These are phyloP conservation scores for Blastomyces percursus DNA, from an alignment of 2,329 filamentous ascomycete species.

Conservation along the genomic window DNA sequence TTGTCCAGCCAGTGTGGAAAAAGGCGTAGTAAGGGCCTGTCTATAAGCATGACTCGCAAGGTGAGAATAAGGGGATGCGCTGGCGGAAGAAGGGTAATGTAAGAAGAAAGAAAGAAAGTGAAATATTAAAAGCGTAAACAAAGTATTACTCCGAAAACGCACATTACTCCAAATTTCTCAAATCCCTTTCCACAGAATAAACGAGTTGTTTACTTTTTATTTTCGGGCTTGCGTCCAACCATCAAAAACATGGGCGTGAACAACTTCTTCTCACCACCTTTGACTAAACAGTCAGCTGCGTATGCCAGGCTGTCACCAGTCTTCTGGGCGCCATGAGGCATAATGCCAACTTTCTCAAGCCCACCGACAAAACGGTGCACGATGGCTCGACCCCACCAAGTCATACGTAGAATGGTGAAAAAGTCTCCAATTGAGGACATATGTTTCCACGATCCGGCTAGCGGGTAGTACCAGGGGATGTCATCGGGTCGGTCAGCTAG, in stretches of 20 bases:
- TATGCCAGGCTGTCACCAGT: slow-evolving; percentile 80
- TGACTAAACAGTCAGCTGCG: slow-evolving; percentile 75
- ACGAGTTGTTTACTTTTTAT: slow-evolving; percentile 15
- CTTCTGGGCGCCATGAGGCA: slow-evolving; percentile 79
- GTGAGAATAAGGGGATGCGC: background rate
- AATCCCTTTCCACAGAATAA: background rate
- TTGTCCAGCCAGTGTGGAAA: background rate
- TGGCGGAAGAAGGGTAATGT: background rate
- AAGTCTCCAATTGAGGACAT: slow-evolving; percentile 69
- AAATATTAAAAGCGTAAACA: background rate
- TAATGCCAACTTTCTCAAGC: slow-evolving; percentile 63
- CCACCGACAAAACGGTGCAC: slow-evolving; percentile 67
- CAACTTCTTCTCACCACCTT: slow-evolving; percentile 76
- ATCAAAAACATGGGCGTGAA: slow-evolving; percentile 99
- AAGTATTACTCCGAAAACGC: background rate
- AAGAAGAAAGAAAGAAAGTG: background rate
- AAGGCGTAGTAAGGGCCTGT: background rate
- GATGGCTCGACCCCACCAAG: slow-evolving; percentile 62
- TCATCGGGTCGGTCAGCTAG: slow-evolving; percentile 63
- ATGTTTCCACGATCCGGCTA: slow-evolving; percentile 75
- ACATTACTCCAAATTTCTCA: background rate
- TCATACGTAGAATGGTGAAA: slow-evolving; percentile 80
- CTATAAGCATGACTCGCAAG: background rate
- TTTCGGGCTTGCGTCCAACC: slow-evolving; percentile 72
- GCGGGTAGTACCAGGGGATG: slow-evolving; percentile 87